Evolutionary conservation across 192 early-diverging fungal genomes (phyloP), one percentile per base, ranked within the genome.

Genomic region (Coemansia sp.): DNA sequence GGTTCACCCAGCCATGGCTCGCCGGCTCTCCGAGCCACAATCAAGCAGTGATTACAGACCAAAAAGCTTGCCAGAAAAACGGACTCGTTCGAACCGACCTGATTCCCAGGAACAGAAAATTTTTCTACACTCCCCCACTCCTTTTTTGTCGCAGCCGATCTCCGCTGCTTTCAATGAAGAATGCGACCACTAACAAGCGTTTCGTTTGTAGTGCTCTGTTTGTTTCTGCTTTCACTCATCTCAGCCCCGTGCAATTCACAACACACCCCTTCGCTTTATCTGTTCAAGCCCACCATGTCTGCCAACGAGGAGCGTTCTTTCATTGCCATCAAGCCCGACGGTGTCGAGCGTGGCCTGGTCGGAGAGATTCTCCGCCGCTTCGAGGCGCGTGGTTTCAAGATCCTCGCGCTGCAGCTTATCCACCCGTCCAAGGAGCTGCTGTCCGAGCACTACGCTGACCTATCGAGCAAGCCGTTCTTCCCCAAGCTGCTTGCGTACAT

Each of bases 331-430:
- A 79, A 79, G 76, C 76, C 76, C 66, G 76, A 79, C 58, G 86
- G 85, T 53, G 86, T 88, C 58, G 84, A 86, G 73, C 84, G 87
- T 72, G 92, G 95, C 58, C 87, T 95, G 73, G 90, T 94, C 61
- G 93, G 93, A 64, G 92, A 92, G 78, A 92, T 95, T 78, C 85
- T 97, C 79, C 89, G 89, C 82, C 90, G 95, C 61, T 97, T 97
- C 84, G 95, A 95, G 84, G 56, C 82, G 46, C 87, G 88, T 68
- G 95, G 95, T 42, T 97, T 86, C 89, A 86, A 94, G 84, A 88
- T 97, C 71, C 64, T 86, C 51, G 95, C 88, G 40, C 83, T 97
- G 70, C 84, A 95, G 86, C 83, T 92, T 26, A 20, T 87, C 26
- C 61, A 85, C 73, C 90, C 93, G 42, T 77, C 84, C 77, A 66